Evolutionary conservation across 345 rosid species (phyloP).

Genomic region (Brassica cretica): DNA sequence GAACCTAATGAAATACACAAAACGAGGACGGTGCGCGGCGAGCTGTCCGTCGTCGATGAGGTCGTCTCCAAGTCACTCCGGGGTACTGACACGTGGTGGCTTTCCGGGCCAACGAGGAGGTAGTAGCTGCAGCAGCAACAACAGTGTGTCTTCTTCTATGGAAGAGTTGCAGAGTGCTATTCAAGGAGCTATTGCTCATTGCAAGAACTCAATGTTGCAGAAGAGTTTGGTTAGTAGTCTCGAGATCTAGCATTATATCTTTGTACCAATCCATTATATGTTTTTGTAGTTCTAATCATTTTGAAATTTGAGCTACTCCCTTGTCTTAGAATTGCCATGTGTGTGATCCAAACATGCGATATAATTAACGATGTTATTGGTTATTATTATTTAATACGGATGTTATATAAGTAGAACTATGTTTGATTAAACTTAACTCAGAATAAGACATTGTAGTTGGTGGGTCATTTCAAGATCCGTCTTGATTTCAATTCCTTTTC

Average conservation of each 20-base stretch:
- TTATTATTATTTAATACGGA: background rate
- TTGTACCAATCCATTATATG: background rate
- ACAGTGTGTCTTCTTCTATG: conserved; percentile 58
- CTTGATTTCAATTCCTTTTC: conserved; percentile 10
- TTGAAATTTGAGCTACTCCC: background rate
- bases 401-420: background rate
- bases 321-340: conserved; percentile 15
- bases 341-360: conserved; percentile 21
- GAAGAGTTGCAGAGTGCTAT: conserved; percentile 91
- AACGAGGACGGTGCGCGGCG: conserved; percentile 59
- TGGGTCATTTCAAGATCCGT: conserved; percentile 19
- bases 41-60: conserved; percentile 92
- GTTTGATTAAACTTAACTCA: conserved; percentile 30
- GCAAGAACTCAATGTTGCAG: conserved; percentile 77
- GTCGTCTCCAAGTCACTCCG: conserved; percentile 94
- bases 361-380: conserved; percentile 22
- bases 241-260: conserved; percentile 30
- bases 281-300: conserved; percentile 1
- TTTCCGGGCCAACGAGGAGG: conserved; percentile 25
- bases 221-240: conserved; percentile 51
- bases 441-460: conserved; percentile 28
- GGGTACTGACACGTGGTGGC: conserved; percentile 56
- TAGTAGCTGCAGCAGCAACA: background rate
- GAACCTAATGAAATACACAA: conserved; percentile 66
- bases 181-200: conserved; percentile 90